Evolutionary conservation across 1,284 basidiomycete genomes (phyloP), one percentile per base, ranked within the genome.

Genomic region (Rhizoctonia solani): DNA sequence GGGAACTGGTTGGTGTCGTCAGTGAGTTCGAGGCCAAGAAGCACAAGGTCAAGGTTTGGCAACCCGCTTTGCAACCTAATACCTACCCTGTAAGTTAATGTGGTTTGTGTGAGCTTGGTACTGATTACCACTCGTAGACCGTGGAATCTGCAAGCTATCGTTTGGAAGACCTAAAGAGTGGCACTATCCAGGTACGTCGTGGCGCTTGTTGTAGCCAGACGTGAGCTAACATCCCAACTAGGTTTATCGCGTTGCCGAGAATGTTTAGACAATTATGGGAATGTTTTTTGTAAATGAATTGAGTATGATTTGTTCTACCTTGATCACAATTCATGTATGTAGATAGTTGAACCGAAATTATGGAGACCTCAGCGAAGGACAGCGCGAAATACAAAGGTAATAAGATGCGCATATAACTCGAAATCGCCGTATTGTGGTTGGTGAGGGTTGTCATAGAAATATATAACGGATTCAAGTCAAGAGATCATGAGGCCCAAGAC

Each of bases 131-230:
- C 25, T 47, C 29, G 37, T 75, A 88, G 84, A 87, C 84, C 67
- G 87, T 93, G 29, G 93, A 95, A 74, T 84, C 83, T 59, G 87
- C 85, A 27, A 93, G 89, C 72, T 93, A 95, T 78, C 83, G 90
- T 59, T 77, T 95, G 73, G 93, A 96, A 58, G 94, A 96, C 80
- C 76, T 96, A 72, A 95, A 94, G 81, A 88, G 85, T 72, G 93
- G 93, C 11, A 79, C 81, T 50, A 83, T 94, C 46, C 88, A 90
- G 83, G 90, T 92, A 69, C 72, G 80, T 74, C 8, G 39, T 39
- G 37, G 16, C n/a, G n/a, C 11, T 53, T 23, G 47, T 21, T 29
- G 34, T 39, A 11, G 2, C 21, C 23, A 30, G 29, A 16, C 21
- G n/a, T n/a, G 58, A 44, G 50, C 66, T 56, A 21, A 30, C 34